Evolutionary conservation across 2,329 filamentous ascomycete species (phyloP).

Genomic region (Colletotrichum higginsianum): DNA sequence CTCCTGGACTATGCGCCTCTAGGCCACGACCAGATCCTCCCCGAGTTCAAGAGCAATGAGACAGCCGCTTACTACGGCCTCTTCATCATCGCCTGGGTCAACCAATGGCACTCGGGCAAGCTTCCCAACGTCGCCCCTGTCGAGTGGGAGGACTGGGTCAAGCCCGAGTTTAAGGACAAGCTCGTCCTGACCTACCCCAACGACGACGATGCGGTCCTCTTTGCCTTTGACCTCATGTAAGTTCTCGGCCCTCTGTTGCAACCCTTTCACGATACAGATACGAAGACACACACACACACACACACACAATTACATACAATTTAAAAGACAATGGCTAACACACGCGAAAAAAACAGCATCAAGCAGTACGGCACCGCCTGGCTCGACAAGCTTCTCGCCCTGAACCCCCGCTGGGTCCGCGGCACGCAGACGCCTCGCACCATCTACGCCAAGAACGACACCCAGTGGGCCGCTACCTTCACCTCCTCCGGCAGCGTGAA

Average conservation of each 20-base stretch:
- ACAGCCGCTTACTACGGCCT: slow-evolving; percentile 60
- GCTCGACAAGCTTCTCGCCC: slow-evolving; percentile 62
- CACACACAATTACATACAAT: too few species aligned
- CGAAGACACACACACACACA: too few species aligned
- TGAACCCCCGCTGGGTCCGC: slow-evolving; percentile 69
- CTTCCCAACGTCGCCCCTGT: slow-evolving; percentile 52
- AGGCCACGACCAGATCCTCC: slow-evolving; percentile 60
- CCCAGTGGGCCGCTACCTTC: slow-evolving; percentile 53
- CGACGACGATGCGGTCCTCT: slow-evolving; percentile 70
- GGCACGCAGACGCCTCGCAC: slow-evolving; percentile 61
- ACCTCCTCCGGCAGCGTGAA: slow-evolving; percentile 46
- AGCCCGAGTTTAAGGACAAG: slow-evolving; percentile 67
- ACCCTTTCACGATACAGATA: background rate
- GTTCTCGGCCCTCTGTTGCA: slow-evolving; percentile 30
- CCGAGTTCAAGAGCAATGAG: slow-evolving; percentile 58
- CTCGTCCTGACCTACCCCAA: slow-evolving; percentile 70
- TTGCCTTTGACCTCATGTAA: slow-evolving; percentile 64
- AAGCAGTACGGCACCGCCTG: slow-evolving; percentile 59
- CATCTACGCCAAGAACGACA: slow-evolving; percentile 51
- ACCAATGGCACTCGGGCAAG: slow-evolving; percentile 55
- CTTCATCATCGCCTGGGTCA: slow-evolving; percentile 55
- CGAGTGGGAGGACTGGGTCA: slow-evolving; percentile 60
- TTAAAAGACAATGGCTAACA: slow-evolving; percentile 4
- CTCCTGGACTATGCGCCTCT: slow-evolving; percentile 65
- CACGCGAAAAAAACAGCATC: slow-evolving; percentile 46